Base-by-base conservation (phyloP, 83 land plant genomes). In the Picea engelmannii region DNA sequence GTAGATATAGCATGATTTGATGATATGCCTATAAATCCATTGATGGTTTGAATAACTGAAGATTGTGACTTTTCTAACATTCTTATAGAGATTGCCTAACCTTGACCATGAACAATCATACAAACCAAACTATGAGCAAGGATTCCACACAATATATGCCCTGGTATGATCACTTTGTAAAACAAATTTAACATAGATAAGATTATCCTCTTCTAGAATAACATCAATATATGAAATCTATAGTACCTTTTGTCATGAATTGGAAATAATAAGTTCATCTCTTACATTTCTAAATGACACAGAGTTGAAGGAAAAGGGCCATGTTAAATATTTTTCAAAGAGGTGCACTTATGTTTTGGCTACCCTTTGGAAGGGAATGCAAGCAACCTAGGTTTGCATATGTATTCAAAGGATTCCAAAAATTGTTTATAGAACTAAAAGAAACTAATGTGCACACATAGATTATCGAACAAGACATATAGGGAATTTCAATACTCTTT, bases 21-120 rank as follows among this genome's bases (percentile, higher is more conserved):
- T 67, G 78, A 82, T 86, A 86, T 38, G 79, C 80, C 69, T 82
- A 84, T 59, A 84, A 82, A 10, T 79, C 71, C 59, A 86, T 42
- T 44, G 84, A 86, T 10, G 87, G 87, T 80, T 83, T 85, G 18
- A 81, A 83, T 55, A 78, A 66, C 27, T 85, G 84, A 59, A 78
- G 77, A 71, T 47, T 86, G 55, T 79, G 6, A 87, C 88, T 81
- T 89, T 89, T 4, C 86, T 77, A 9, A 79, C 81, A 81, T 89
- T 89, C 76, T 89, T 83, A 79, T 89, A 89, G 18, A 86, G 65
- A 77, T 89, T 89, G 10, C 91, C 91, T 78, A 68, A 18, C 79
- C 79, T 83, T 81, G 87, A 82, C 91, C 91, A 89, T 0, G 77
- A 15, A 52, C 89, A 89, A 84, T 87, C 86, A 83, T 89, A 89